phyloP scores from a whole-genome alignment of 2,329 filamentous ascomycete species.

The Cadophora malorum region DNA sequence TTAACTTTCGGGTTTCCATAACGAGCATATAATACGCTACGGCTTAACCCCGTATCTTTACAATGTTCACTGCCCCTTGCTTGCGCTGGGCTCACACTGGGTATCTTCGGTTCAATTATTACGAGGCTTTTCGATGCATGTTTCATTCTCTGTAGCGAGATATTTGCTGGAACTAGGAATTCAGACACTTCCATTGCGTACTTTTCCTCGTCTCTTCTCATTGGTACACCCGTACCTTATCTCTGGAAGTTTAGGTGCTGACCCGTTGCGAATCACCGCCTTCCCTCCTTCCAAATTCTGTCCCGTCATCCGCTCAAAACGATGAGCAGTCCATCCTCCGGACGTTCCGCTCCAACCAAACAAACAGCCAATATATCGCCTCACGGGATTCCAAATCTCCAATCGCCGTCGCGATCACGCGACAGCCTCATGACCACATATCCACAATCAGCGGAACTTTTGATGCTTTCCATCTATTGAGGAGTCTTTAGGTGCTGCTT shows the following conservation, averaged over 20 bases:
- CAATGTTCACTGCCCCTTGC: background rate
- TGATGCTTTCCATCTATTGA: background rate
- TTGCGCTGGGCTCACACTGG: background rate
- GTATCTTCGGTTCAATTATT: background rate
- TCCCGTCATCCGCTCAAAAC: background rate
- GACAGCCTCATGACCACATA: background rate
- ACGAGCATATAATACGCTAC: background rate
- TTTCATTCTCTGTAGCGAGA: background rate
- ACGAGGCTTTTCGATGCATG: background rate
- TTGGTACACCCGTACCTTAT: conserved; percentile 11
- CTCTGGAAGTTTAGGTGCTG: conserved; percentile 3
- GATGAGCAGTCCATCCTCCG: background rate
- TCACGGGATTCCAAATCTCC: background rate
- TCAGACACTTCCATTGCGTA: no score
- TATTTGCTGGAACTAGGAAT: background rate
- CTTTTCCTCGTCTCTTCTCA: background rate
- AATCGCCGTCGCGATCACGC: background rate
- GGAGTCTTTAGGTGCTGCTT: background rate
- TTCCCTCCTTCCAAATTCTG: background rate
- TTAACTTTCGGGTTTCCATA: background rate
- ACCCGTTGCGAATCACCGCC: background rate
- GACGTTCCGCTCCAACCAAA: conserved; percentile 4
- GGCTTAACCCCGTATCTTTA: background rate
- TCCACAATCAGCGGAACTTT: background rate
- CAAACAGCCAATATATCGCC: background rate